Conservation (phyloP, 2,329 filamentous ascomycete species). For the Aspergillus fumigatiaffinis region DNA sequence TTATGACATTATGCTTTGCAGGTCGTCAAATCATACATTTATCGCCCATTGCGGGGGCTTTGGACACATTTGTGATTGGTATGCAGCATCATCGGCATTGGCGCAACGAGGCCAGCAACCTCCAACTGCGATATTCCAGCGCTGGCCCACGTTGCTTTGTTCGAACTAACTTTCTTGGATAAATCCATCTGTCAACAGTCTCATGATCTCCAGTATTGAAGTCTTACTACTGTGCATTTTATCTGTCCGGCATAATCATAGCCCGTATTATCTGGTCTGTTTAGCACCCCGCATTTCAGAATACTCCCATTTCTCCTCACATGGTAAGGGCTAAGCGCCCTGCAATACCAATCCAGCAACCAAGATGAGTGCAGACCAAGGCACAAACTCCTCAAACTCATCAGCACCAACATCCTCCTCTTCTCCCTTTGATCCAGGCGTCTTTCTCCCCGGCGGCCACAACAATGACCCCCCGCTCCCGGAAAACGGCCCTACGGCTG, state of each 20-base stretch:
- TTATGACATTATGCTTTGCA: too few relatives aligned
- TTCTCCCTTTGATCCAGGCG: conserved; percentile 22
- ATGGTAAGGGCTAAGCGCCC: background rate
- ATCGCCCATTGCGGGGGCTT: background rate
- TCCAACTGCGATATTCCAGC: background rate
- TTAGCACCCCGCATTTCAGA: background rate
- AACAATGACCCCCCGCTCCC: conserved; percentile 27
- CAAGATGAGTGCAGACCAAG: conserved; percentile 1
- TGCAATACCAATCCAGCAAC: background rate
- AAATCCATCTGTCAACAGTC: background rate
- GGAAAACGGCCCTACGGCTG: conserved; percentile 22
- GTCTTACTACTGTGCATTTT: background rate
- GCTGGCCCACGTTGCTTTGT: background rate
- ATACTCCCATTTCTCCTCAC: background rate
- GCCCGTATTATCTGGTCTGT: background rate
- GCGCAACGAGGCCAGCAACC: background rate
- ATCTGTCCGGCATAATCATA: background rate
- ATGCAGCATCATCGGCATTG: background rate
- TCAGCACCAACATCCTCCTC: background rate
- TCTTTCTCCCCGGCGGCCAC: conserved; percentile 28
- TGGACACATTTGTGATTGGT: background rate
- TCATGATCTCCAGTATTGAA: background rate
- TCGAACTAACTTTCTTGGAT: background rate
- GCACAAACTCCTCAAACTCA: background rate
- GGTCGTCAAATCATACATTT: background rate